Evolutionary conservation across 768 basidiomycete species (phyloP), one percentile per base, ranked within the genome.

Genomic region (Serendipita indica): DNA sequence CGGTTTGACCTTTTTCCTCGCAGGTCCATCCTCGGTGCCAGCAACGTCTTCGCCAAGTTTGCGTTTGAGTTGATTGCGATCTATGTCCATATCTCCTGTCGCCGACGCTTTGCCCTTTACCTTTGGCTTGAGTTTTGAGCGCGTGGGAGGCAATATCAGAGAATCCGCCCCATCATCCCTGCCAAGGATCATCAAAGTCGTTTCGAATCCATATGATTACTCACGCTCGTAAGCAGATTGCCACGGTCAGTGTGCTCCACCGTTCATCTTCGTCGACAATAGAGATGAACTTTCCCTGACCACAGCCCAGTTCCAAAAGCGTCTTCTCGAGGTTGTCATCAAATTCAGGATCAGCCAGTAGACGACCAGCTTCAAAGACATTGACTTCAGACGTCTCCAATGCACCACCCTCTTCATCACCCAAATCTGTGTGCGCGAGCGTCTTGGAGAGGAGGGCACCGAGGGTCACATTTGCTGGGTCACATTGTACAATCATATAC

Each of bases 321-420:
- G 89, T 90, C 61, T 84, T 77, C 2, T 79, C 83, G 61, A 79
- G 67, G 65, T 97, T 97, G 65, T 97, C 93, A 45, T 89, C 85
- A 77, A 86, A 94, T 66, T 98, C 94, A 4, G 90, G 89, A 65
- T 98, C 96, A 62, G 82, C 85, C 58, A 99, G 71, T 43, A 99
- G 70, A 41, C 92, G 77, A 64, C 85, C 83, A 46, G 87, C 91
- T 69, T 97, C 89, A 65, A 83, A 89, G 33, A 93, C 84, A 63
- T 81, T 85, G 10, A 92, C 81, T 43, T 87, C 83, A n/a, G 74
- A 66, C 45, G 68, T 65, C 2, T 71, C 72, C 67, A 74, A 65
- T 65, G 73, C 70, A 7, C 65, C 64, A 0, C 39, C 60, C 25
- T 64, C 69, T 0, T 63, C 68, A 2, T 70, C 66, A 7, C 75